Conservation (phyloP, 1,284 basidiomycete genomes). For the Thelephora terrestris region DNA sequence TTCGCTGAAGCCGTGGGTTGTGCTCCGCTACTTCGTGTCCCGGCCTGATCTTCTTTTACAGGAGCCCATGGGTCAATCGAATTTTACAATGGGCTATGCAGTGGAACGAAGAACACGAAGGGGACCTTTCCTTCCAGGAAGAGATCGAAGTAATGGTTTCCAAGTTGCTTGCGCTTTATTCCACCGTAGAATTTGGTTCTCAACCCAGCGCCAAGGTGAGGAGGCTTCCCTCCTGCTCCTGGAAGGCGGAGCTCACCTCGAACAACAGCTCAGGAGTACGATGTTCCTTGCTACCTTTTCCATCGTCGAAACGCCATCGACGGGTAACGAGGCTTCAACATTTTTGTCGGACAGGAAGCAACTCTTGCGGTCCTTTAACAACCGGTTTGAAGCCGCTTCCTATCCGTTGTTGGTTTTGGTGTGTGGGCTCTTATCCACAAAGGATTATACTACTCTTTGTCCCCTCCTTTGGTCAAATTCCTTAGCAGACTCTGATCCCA, state of each 20-base stretch:
- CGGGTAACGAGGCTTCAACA: not conserved
- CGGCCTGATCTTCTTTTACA: constrained; percentile 17
- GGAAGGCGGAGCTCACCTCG: constrained; percentile 1
- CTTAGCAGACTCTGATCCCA: constrained; percentile 31
- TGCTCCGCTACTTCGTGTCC: not conserved
- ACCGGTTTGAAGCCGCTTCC: constrained; percentile 34
- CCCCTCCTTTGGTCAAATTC: constrained; percentile 47
- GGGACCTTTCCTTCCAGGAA: constrained; percentile 27
- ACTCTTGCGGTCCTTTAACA: constrained; percentile 33
- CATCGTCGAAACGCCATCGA: constrained; percentile 7
- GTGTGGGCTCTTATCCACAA: constrained; percentile 37
- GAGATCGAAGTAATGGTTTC: constrained; percentile 32
- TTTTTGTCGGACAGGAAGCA: constrained; percentile 23
- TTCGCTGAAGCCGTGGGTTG: constrained; percentile 49
- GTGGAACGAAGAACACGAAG: constrained; percentile 21
- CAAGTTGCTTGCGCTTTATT: constrained; percentile 41
- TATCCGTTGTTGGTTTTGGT: constrained; percentile 52
- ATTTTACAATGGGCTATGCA: constrained; percentile 43
- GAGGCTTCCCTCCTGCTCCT: no score
- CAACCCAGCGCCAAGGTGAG: constrained; percentile 35
- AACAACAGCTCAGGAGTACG: constrained; percentile 34
- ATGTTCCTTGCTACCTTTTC: constrained; percentile 26
- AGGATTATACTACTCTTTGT: constrained; percentile 39
- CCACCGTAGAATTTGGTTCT: constrained; percentile 34
- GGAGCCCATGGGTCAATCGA: constrained; percentile 46